phyloP scores from a whole-genome alignment of 1,139 yeast species.

The Eremothecium cymbalariae region DNA sequence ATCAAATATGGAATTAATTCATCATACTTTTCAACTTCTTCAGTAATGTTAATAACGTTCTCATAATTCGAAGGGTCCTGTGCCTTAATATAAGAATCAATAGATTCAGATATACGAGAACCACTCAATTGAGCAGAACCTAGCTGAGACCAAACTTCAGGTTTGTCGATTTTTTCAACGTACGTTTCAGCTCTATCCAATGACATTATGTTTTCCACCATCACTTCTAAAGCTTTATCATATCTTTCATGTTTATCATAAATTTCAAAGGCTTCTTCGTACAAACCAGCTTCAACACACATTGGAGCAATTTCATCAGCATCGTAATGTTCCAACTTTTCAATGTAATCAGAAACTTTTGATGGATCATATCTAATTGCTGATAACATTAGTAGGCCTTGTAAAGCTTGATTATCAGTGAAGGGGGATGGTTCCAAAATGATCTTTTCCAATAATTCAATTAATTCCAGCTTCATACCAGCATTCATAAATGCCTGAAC shows the following conservation, averaged over 20 bases:
- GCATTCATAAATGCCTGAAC: conserved; percentile 97
- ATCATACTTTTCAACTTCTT: conserved; percentile 92
- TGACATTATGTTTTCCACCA: conserved; percentile 88
- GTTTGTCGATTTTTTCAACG: conserved; percentile 79
- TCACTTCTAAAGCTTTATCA: conserved; percentile 75
- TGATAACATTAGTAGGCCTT: conserved; percentile 83
- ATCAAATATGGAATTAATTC: conserved; percentile 79
- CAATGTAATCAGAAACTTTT: conserved; percentile 76
- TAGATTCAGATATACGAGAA: conserved; percentile 83
- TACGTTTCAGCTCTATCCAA: conserved; percentile 91
- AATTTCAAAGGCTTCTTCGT: conserved; percentile 92
- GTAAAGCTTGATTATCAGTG: conserved; percentile 88
- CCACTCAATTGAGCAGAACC: conserved; percentile 97
- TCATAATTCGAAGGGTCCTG: conserved; percentile 85
- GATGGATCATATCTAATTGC: conserved; percentile 93
- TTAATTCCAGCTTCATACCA: conserved; percentile 84
- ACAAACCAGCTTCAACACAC: conserved; percentile 78
- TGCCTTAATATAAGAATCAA: conserved; percentile 81
- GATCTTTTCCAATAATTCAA: conserved; percentile 90
- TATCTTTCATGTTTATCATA: conserved; percentile 78
- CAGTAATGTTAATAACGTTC: conserved; percentile 90
- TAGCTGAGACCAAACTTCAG: conserved; percentile 89
- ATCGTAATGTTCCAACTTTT: conserved; percentile 83
- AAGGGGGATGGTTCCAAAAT: conserved; percentile 96
- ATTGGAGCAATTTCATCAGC: conserved; percentile 91